Evolutionary conservation across 441 rosid species (phyloP), one percentile per base, ranked within the genome.

Genomic region (Kokia cookei): DNA sequence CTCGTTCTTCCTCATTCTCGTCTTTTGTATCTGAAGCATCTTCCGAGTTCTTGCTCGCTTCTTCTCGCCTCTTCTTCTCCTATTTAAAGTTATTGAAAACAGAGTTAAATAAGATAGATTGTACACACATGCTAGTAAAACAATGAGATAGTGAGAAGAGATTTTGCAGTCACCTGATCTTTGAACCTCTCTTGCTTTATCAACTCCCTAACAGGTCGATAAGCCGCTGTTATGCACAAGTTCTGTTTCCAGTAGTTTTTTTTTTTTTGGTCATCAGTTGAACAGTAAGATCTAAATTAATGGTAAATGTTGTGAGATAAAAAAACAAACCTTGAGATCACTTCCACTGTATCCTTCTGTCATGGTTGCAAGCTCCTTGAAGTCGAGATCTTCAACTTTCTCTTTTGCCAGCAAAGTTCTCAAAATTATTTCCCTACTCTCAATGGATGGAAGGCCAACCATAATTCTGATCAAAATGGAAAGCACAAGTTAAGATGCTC

Each of bases 281-380:
- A 53, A 50, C 26, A 63, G 37, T 37, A 24, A 4, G 37, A 48
- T 17, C 72, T 27, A n/a, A 66, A 26, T 37, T 26, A 27, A 17
- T 26, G 47, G 48, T 62, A 53, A 51, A 65, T 32, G 17, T 63
- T 57, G 48, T 5, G 76, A 72, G 69, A 19, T 43, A 15, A 72
- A 76, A 76, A 60, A 68, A 63, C 85, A 80, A 83, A 96, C 99
- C 98, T 93, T 96, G 66, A 96, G 98, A 75, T 96, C 98, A 83
- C 99, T 93, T 83, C 98, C 98, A 63, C 85, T 91, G 47, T 86
- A 96, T 32, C 99, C 99, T 80, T 91, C 98, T 40, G 99, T 92
- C 88, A 92, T 84, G 68, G 86, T 66, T 3, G 94, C 97, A 71
- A 96, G 94, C 83, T 93, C 99, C 59, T 89, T 91, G 72, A 86